Conservation (phyloP, 495 filamentous ascomycete species). For the Neurospora intermedia region DNA sequence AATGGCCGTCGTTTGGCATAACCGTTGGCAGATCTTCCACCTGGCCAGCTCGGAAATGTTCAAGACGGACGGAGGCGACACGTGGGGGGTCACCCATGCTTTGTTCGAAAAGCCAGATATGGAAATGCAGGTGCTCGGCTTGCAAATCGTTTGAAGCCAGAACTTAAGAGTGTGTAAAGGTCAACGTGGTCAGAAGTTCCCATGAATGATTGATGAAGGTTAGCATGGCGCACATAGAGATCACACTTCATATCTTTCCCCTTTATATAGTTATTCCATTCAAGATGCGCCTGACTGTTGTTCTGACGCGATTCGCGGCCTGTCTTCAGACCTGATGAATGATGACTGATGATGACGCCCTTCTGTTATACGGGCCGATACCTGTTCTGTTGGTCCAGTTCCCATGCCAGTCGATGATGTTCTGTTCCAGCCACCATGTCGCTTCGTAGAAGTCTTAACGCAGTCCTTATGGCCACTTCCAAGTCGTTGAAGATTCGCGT, state of each 20-base stretch:
- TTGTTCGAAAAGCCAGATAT: slow-evolving; percentile 42
- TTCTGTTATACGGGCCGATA: not conserved
- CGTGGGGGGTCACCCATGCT: slow-evolving; percentile 53
- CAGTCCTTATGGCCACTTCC: not conserved
- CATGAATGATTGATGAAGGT: not conserved
- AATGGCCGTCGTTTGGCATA: slow-evolving; percentile 45
- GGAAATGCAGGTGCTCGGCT: not conserved
- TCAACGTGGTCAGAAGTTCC: not conserved
- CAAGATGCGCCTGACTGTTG: not conserved
- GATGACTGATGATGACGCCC: not conserved
- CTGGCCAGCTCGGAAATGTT: slow-evolving; percentile 59
- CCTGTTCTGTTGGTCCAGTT: not conserved
- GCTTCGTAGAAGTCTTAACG: not conserved
- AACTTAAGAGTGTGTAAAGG: not conserved
- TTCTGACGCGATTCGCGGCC: not conserved
- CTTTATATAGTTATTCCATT: not conserved
- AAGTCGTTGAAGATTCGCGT: not conserved
- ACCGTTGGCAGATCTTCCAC: slow-evolving; percentile 60
- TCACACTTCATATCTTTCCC: not conserved
- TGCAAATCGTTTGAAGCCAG: not conserved
- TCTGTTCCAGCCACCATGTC: not conserved
- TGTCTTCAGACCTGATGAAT: not conserved
- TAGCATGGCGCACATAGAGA: not conserved
- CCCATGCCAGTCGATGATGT: not conserved
- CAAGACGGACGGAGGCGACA: slow-evolving; percentile 47